phyloP scores from a whole-genome alignment of 176 grass and related monocot genomes.

The Phyllostachys edulis region DNA sequence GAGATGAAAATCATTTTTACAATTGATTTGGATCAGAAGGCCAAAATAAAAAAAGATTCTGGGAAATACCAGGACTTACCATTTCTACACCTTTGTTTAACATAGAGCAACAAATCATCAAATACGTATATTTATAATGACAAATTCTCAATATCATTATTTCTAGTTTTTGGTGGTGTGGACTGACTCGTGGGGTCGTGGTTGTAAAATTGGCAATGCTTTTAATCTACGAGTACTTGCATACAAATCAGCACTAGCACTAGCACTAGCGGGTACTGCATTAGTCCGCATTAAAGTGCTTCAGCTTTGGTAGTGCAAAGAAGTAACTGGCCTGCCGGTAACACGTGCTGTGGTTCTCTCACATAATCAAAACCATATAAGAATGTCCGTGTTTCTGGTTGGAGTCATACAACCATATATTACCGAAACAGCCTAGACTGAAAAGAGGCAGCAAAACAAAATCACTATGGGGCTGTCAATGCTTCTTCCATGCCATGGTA shows the following conservation, averaged over 20 bases:
- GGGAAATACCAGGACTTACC: no score
- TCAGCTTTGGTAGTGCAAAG: constrained; percentile 28
- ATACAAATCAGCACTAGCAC: constrained; percentile 1
- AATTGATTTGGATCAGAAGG: no score
- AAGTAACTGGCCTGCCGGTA: constrained; percentile 12
- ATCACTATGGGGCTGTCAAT: constrained; percentile 36
- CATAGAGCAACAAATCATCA: no score
- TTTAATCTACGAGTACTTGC: constrained; percentile 1
- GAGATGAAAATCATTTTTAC: no score
- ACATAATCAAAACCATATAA: constrained; percentile 11
- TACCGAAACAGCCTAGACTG: constrained; percentile 11
- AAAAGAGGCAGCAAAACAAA: constrained; percentile 39
- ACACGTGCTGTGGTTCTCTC: constrained; percentile 40
- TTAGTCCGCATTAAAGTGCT: constrained; percentile 24
- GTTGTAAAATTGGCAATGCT: background rate
- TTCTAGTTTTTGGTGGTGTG: no score
- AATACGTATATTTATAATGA: no score
- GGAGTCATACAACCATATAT: constrained; percentile 4
- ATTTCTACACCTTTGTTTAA: no score
- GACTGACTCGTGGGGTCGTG: no score
- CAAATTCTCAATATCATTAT: no score
- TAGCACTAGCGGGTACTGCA: background rate
- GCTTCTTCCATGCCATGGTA: constrained; percentile 9
- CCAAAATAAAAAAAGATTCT: no score
- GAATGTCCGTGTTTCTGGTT: constrained; percentile 15